Evolutionary conservation across 2,329 filamentous ascomycete species (phyloP).

Genomic region (Leptographium flavum): DNA sequence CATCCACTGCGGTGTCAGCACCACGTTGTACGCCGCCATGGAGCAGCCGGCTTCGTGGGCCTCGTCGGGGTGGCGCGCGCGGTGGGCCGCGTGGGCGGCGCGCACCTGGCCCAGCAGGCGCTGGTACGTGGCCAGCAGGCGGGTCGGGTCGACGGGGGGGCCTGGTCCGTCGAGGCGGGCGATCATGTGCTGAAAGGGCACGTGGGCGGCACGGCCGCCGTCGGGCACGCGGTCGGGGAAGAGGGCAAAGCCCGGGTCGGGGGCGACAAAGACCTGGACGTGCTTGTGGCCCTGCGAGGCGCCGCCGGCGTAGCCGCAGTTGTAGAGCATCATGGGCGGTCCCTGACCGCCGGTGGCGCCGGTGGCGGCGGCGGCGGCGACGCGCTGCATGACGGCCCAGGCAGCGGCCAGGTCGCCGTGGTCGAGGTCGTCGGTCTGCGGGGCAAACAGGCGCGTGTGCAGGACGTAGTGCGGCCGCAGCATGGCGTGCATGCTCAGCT

Average conservation of each 20-base stretch:
- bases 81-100: conserved; percentile 9
- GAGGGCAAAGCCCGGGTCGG: conserved; percentile 12
- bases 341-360: no score
- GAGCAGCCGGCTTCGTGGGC: conserved; percentile 1
- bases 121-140: conserved; percentile 10
- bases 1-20: conserved; percentile 19
- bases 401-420: conserved; percentile 20
- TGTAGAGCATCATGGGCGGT: conserved; percentile 26
- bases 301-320: conserved; percentile 28
- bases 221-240: conserved; percentile 11
- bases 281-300: conserved; percentile 29
- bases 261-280: conserved; percentile 24
- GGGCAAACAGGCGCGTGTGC: conserved; percentile 22
- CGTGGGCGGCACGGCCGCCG: conserved; percentile 6
- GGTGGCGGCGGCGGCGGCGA: conserved; percentile 6
- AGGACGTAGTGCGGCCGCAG: conserved; percentile 22
- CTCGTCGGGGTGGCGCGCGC: conserved; percentile 2
- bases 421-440: conserved; percentile 23
- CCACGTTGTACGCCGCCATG: conserved; percentile 17
- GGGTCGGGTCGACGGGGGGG: conserved; percentile 1
- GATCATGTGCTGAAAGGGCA: conserved; percentile 13
- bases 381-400: conserved; percentile 20
- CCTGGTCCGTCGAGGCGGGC: conserved; percentile 6
- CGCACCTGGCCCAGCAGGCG: conserved; percentile 8
- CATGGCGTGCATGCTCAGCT: conserved; percentile 23